A percentile compares a stretch with the other conserved stretches of the same genome.
These are phyloP conservation scores for Aristolochia fimbriata DNA, from an alignment of 164 flowering plant genomes.

Conservation along the genomic window DNA sequence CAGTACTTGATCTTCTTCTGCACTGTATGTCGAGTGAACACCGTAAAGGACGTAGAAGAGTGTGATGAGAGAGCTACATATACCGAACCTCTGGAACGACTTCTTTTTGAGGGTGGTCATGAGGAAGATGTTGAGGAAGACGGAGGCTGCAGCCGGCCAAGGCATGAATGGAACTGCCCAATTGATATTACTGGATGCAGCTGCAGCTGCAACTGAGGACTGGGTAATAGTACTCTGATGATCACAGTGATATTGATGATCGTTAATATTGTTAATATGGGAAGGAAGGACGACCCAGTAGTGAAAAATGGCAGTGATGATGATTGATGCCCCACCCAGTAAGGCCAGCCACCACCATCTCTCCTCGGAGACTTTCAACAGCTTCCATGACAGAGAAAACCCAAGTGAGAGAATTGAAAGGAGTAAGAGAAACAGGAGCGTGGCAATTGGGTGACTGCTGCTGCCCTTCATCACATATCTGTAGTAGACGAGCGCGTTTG, in stretches of 20 bases:
- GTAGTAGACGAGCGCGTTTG: conserved; percentile 68
- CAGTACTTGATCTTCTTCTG: conserved; percentile 53
- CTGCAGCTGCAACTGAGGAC: too few relatives aligned
- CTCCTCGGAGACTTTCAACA: conserved; percentile 21
- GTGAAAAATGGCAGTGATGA: conserved; percentile 36
- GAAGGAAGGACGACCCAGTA: conserved; percentile 22
- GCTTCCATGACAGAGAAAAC: conserved; percentile 57
- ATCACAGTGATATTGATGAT: too few relatives aligned
- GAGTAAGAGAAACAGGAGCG: conserved; percentile 50
- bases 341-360: conserved; percentile 36
- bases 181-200: conserved; percentile 1
- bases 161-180: conserved; percentile 88
- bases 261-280: too few relatives aligned
- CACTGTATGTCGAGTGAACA: conserved; percentile 67
- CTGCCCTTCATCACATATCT: conserved; percentile 32
- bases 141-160: conserved; percentile 70
- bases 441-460: conserved; percentile 26
- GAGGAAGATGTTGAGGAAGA: conserved; percentile 67
- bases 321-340: conserved; percentile 30
- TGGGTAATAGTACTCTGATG: too few relatives aligned
- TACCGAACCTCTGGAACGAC: conserved; percentile 56
- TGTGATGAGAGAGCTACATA: conserved; percentile 47
- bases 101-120: conserved; percentile 38
- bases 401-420: conserved; percentile 46
- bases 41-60: conserved; percentile 68